Base-by-base conservation (phyloP, 2,329 filamentous ascomycete species). In the Monilinia fructicola region DNA sequence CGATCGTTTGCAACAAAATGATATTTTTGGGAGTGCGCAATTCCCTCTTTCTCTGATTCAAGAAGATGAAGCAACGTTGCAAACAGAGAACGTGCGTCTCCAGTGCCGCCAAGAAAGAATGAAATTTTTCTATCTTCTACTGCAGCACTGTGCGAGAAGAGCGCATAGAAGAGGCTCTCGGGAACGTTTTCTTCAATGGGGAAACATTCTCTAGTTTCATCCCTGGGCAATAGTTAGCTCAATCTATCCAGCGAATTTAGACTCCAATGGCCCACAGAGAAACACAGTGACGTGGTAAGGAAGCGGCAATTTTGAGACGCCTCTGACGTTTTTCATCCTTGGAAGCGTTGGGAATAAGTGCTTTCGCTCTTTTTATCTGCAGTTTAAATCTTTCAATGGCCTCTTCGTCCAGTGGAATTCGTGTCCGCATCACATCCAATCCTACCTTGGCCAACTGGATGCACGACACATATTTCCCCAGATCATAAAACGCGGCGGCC, bases 1-100 rank as follows among this genome's bases (percentile, higher is more conserved):
- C 67, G 50, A 44, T 69, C 68, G 44, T 70, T 70, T 16, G 67
- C 61, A 2, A 66, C 61, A 28, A 70, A 65, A 44, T 68, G 69
- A 52, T 70, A 70, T 10, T 44, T 14, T 26, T 55, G n/a, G 48
- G 35, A 23, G 28, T 35, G 6, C 31, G 54, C 21, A 9, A 59
- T 53, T 54, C 54, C 35, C 3, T 48, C 38, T 26, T 46, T 55
- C 28, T 67, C 65, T 10, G 46, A 31, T 21, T 58, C 46, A 28
- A 46, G 28, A 21, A 70, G 62, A 35, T 60, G 42, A 28, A 68
- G 66, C 16, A 69, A 55, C 18, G 52, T 64, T 64, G 52, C 38
- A 40, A 44, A 44, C 10, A 69, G n/a, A 59, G 67, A 44, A 2
- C 69, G 61, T n/a, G 62, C 59, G 64, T 70, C 69, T 5, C 67